Evolutionary conservation across 129 eudicot species (phyloP).

Genomic region (Saposhnikovia divaricata): DNA sequence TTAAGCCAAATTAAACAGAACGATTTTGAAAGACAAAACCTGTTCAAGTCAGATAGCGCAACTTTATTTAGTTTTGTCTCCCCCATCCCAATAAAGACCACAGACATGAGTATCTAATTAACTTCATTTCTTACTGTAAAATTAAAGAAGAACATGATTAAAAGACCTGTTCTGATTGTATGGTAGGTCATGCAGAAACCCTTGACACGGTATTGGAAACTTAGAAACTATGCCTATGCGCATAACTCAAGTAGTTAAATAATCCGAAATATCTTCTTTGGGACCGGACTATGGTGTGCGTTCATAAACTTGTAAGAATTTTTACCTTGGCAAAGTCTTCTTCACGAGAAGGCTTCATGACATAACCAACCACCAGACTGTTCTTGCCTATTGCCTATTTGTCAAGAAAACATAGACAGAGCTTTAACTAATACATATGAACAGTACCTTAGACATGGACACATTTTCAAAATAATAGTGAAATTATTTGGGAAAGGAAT

Average conservation of each 20-base stretch:
- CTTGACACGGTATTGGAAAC: neutral
- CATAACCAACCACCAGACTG: constrained; percentile 52
- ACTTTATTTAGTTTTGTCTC: neutral
- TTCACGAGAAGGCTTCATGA: constrained; percentile 94
- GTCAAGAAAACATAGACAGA: constrained; percentile 17
- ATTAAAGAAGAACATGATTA: neutral
- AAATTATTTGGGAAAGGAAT: neutral
- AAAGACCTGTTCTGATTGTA: neutral
- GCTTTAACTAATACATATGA: neutral
- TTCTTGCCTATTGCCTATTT: constrained; percentile 48
- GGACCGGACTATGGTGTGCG: neutral
- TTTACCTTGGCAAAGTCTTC: constrained; percentile 93
- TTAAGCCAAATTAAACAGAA: constrained; percentile 5
- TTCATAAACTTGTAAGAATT: neutral
- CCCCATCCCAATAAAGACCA: neutral
- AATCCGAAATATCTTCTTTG: neutral
- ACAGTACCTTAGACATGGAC: neutral
- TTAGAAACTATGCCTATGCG: neutral
- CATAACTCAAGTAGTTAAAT: constrained; percentile 2
- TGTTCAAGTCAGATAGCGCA: neutral
- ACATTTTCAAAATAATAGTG: neutral
- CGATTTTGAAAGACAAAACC: neutral
- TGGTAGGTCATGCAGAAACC: neutral
- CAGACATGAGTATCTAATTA: neutral
- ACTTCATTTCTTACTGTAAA: neutral